Percentiles rank a stretch among this genome's conserved stretches.
phyloP scores from a whole-genome alignment of 2,329 filamentous ascomycete species.

The Exophiala xenobiotica region DNA sequence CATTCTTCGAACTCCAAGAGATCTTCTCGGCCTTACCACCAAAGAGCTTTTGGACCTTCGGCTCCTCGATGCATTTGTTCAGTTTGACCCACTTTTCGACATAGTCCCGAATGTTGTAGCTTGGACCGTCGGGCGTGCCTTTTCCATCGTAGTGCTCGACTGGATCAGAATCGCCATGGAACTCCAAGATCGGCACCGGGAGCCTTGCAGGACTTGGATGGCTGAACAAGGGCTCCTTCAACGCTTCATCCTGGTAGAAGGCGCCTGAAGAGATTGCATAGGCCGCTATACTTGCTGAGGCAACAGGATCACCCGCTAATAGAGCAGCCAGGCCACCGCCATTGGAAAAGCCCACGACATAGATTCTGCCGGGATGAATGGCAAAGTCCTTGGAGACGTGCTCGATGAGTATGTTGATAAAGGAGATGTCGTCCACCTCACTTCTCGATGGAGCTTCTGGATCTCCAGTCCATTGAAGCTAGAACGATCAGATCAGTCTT shows the following conservation, averaged over 20 bases:
- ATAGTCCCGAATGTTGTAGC: conserved; percentile 6
- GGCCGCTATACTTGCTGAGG: conserved; percentile 47
- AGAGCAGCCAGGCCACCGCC: conserved; percentile 53
- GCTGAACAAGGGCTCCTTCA: conserved; percentile 1
- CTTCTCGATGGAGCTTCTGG: conserved; percentile 33
- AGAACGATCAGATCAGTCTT: not conserved
- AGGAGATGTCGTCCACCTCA: conserved; percentile 45
- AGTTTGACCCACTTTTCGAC: conserved; percentile 1
- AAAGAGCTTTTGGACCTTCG: not conserved
- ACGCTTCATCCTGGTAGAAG: conserved; percentile 39
- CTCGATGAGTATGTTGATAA: conserved; percentile 45
- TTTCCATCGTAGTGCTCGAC: conserved; percentile 29
- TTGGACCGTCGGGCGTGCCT: conserved; percentile 31
- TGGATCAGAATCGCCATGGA: conserved; percentile 36
- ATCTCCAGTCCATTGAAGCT: conserved; percentile 46
- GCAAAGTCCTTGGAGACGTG: conserved; percentile 42
- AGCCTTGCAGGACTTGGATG: conserved; percentile 32
- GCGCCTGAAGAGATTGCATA: conserved; percentile 52
- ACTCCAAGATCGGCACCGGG: conserved; percentile 44
- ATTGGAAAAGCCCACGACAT: conserved; percentile 54
- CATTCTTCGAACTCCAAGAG: not conserved
- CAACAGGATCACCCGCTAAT: conserved; percentile 42
- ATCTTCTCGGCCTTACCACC: conserved; percentile 5
- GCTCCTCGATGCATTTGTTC: not conserved
- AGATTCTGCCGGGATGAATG: conserved; percentile 40